phyloP scores from a whole-genome alignment of 345 rosid genomes.

The Syzygium aqueum region DNA sequence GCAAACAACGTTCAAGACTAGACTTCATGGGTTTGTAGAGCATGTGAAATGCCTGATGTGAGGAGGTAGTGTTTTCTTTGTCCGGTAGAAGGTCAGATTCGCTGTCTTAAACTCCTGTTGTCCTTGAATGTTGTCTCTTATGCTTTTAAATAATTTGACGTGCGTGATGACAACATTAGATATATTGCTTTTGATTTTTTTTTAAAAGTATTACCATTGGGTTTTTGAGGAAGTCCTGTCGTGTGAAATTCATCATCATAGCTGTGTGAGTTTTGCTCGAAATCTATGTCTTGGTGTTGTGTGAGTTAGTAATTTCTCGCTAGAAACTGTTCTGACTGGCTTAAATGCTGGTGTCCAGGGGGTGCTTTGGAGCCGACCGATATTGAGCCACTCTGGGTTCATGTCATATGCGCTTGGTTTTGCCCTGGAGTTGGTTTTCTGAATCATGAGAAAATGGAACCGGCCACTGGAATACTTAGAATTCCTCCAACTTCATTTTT shows the following conservation, averaged over 20 bases:
- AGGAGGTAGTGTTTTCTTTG: conserved; percentile 18
- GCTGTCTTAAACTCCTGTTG: no score
- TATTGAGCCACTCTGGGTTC: conserved; percentile 66
- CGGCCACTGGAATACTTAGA: conserved; percentile 74
- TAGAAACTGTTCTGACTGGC: background rate
- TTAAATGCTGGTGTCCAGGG: conserved; percentile 26
- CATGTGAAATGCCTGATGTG: conserved; percentile 75
- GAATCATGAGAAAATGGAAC: conserved; percentile 77
- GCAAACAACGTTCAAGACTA: conserved; percentile 60
- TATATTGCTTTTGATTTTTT: no score
- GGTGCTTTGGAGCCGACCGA: conserved; percentile 92
- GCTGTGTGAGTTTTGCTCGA: background rate
- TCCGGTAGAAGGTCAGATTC: conserved; percentile 59
- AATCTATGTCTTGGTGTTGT: background rate
- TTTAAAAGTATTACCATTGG: background rate
- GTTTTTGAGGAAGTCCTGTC: background rate
- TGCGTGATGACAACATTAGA: background rate
- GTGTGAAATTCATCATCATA: background rate
- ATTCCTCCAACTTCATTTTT: conserved; percentile 73
- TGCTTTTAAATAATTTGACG: background rate
- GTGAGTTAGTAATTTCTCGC: background rate
- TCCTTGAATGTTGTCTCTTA: background rate
- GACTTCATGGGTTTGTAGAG: conserved; percentile 95
- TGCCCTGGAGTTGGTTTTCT: conserved; percentile 75
- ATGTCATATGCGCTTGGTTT: conserved; percentile 96